These are phyloP conservation scores for Pontederia crassipes DNA, from an alignment of 176 grass and related monocot genomes.

Conservation along the genomic window DNA sequence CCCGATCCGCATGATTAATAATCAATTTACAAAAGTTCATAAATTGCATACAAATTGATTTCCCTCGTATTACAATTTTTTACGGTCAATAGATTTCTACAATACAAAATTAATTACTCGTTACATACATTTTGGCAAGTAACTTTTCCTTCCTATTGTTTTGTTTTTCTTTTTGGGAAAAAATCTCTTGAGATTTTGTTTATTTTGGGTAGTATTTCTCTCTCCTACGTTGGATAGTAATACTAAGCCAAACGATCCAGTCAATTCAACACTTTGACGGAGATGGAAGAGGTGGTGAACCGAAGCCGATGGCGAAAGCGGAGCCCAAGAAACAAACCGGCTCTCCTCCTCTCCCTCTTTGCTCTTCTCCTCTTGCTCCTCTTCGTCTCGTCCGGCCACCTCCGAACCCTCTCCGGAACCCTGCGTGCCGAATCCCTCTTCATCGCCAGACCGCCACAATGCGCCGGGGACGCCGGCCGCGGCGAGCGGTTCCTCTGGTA, in stretches of 20 bases:
- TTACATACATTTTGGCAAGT: too few species aligned
- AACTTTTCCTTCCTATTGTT: too few species aligned
- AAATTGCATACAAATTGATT: too few species aligned
- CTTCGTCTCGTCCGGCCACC: constrained; percentile 27
- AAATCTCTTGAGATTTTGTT: too few species aligned
- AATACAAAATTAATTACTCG: too few species aligned
- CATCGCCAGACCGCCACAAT: constrained; percentile 3
- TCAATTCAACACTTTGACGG: constrained; percentile 1
- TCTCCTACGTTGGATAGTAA: neutral
- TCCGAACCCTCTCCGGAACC: constrained; percentile 19
- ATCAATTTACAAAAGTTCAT: too few species aligned
- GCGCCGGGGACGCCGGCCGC: constrained; percentile 22
- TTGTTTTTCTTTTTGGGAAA: too few species aligned
- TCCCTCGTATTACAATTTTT: too few species aligned
- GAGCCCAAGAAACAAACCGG: constrained; percentile 25
- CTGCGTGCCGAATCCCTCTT: neutral
- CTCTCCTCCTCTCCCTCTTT: constrained; percentile 28
- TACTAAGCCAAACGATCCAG: neutral
- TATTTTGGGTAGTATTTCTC: too few species aligned
- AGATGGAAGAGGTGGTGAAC: constrained; percentile 19
- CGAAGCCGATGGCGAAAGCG: constrained; percentile 60
- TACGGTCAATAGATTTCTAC: too few species aligned
- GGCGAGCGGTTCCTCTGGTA: constrained; percentile 82
- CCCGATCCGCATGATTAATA: too few species aligned
- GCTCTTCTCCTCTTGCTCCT: constrained; percentile 34